phyloP scores from a whole-genome alignment of 2,329 filamentous ascomycete genomes.

The Aspergillus sp. region DNA sequence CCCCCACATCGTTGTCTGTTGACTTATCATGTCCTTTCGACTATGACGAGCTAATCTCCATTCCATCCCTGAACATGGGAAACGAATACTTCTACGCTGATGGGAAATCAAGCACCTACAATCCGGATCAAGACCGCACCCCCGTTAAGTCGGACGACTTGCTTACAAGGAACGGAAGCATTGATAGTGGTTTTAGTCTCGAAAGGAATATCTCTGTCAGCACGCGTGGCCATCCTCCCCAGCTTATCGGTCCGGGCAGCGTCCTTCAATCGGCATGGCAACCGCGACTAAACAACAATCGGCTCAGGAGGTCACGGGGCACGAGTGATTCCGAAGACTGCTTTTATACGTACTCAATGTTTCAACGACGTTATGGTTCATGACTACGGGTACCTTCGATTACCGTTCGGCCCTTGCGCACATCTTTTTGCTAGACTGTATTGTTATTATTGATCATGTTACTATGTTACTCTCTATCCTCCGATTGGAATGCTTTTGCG shows the following conservation, averaged over 20 bases:
- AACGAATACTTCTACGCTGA: slow-evolving; percentile 24
- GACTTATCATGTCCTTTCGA: slow-evolving; percentile 16
- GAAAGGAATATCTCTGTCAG: slow-evolving; percentile 12
- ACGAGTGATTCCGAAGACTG: slow-evolving; percentile 19
- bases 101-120: slow-evolving; percentile 17
- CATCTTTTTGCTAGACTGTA: background rate
- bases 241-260: slow-evolving; percentile 12
- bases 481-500: background rate
- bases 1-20: slow-evolving; percentile 11
- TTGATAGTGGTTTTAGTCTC: slow-evolving; percentile 14
- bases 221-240: slow-evolving; percentile 8
- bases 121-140: slow-evolving; percentile 18
- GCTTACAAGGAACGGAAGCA: slow-evolving; percentile 11
- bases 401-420: background rate
- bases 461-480: background rate
- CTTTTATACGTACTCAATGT: slow-evolving; percentile 11
- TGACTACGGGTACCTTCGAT: slow-evolving; percentile 2
- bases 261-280: slow-evolving; percentile 1
- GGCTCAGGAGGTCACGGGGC: slow-evolving; percentile 6
- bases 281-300: background rate
- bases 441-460: background rate
- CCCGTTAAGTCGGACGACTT: slow-evolving; percentile 14
- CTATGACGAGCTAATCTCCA: slow-evolving; percentile 13
- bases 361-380: slow-evolving; percentile 11
- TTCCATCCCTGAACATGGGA: slow-evolving; percentile 8